These are phyloP conservation scores for Pelargonium nanum DNA, from an alignment of 345 rosid genomes.

Conservation along the genomic window DNA sequence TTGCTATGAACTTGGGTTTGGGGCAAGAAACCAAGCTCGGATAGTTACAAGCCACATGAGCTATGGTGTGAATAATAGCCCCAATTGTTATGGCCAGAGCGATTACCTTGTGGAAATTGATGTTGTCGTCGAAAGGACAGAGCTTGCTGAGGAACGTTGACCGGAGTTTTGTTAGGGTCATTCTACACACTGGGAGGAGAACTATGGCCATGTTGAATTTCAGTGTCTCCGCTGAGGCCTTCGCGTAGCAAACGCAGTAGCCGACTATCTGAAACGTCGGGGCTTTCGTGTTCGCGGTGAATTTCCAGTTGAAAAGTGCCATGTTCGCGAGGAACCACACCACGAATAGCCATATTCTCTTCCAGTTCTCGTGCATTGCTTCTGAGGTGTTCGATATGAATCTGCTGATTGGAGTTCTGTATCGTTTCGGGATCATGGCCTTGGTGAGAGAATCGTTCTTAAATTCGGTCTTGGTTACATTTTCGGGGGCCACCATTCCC, in stretches of 20 bases:
- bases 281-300: conserved; percentile 11
- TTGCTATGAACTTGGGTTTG: conserved; percentile 25
- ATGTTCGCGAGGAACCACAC: conserved; percentile 41
- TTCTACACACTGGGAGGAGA: conserved; percentile 71
- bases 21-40: conserved; percentile 39
- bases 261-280: conserved; percentile 53
- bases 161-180: conserved; percentile 60
- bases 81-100: conserved; percentile 39
- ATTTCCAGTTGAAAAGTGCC: conserved; percentile 59
- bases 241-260: conserved; percentile 65
- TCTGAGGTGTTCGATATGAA: conserved; percentile 30
- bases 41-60: conserved; percentile 59
- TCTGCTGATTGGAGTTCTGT: conserved; percentile 48
- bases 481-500: conserved; percentile 45
- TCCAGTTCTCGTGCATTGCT: conserved; percentile 46
- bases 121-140: conserved; percentile 79
- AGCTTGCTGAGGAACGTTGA: conserved; percentile 43
- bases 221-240: conserved; percentile 73
- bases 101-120: conserved; percentile 70
- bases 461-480: conserved; percentile 2
- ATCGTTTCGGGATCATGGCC: conserved; percentile 59
- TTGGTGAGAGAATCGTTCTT: conserved; percentile 34
- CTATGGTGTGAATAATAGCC: conserved; percentile 31
- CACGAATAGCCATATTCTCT: conserved; percentile 46
- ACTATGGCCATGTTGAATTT: conserved; percentile 78